Conservation (phyloP, 352 stramenopile genomes). For the Pythium aquatile region DNA sequence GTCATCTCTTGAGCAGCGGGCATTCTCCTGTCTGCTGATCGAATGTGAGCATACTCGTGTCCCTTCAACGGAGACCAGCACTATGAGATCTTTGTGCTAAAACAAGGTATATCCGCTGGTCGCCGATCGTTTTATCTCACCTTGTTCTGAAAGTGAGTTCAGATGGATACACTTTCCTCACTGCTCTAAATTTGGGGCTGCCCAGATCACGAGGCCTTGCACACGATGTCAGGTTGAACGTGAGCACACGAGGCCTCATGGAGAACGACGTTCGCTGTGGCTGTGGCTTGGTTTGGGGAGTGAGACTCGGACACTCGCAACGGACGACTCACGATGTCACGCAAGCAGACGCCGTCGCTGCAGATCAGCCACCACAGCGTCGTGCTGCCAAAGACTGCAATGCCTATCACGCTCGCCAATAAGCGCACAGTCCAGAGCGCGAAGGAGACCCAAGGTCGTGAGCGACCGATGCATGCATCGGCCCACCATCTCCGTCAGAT, state of each 20-base stretch:
- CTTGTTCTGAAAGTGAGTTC: background rate
- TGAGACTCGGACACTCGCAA: background rate
- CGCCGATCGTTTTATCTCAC: background rate
- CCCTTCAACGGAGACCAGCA: background rate
- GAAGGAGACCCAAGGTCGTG: slow-evolving; percentile 28
- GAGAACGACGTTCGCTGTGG: background rate
- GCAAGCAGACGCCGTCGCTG: slow-evolving; percentile 19
- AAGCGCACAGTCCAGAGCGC: slow-evolving; percentile 34
- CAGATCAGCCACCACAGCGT: slow-evolving; percentile 27
- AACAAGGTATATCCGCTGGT: background rate
- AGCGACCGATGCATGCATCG: slow-evolving; percentile 25
- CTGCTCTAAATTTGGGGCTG: background rate
- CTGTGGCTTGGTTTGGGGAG: background rate
- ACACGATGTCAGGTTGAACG: background rate
- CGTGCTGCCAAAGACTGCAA: slow-evolving; percentile 20
- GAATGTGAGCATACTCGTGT: too few relatives aligned
- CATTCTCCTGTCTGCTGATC: background rate
- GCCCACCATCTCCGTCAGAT: slow-evolving; percentile 59
- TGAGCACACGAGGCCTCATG: background rate
- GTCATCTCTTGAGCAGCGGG: background rate
- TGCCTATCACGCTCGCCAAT: slow-evolving; percentile 40
- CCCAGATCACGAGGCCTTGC: background rate
- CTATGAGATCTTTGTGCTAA: background rate
- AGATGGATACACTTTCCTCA: background rate
- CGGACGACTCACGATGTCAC: slow-evolving; percentile 7